Conservation (phyloP, 176 grass and related monocot species). For the Carex parvula region DNA sequence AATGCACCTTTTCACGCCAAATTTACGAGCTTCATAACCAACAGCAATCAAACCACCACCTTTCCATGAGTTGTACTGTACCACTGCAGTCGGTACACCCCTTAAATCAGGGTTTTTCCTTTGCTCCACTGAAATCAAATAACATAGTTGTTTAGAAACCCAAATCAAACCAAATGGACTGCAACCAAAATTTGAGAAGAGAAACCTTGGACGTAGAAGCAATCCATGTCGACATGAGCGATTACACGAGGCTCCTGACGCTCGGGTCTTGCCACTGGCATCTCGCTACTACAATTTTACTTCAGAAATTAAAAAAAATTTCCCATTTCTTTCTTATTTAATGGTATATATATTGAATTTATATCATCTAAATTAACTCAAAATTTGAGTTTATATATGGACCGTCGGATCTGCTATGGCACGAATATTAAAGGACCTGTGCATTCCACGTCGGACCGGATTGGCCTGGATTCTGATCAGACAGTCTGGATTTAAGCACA, state of each 20-base stretch:
- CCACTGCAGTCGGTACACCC: slow-evolving; percentile 88
- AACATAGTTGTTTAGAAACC: background rate
- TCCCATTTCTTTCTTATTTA: too few species aligned
- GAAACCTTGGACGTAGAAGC: slow-evolving; percentile 97
- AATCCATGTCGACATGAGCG: slow-evolving; percentile 90
- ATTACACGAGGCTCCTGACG: slow-evolving; percentile 74
- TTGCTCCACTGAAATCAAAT: slow-evolving; percentile 56
- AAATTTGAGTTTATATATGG: too few species aligned
- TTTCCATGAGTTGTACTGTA: slow-evolving; percentile 97
- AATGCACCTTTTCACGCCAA: slow-evolving; percentile 74
- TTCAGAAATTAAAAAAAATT: background rate
- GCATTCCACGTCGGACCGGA: too few species aligned
- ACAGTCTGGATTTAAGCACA: too few species aligned
- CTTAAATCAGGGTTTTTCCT: slow-evolving; percentile 60
- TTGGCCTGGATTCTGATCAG: too few species aligned
- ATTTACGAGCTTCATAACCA: slow-evolving; percentile 89
- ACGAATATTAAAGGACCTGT: too few species aligned
- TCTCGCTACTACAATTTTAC: slow-evolving; percentile 6
- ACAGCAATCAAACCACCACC: slow-evolving; percentile 83
- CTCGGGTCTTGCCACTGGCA: slow-evolving; percentile 77
- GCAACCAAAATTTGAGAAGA: background rate
- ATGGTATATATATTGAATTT: too few species aligned
- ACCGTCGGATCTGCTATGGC: too few species aligned
- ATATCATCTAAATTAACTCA: too few species aligned
- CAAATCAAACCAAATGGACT: background rate